phyloP scores from a whole-genome alignment of 352 stramenopile genomes.

The Globisporangium irregulare region DNA sequence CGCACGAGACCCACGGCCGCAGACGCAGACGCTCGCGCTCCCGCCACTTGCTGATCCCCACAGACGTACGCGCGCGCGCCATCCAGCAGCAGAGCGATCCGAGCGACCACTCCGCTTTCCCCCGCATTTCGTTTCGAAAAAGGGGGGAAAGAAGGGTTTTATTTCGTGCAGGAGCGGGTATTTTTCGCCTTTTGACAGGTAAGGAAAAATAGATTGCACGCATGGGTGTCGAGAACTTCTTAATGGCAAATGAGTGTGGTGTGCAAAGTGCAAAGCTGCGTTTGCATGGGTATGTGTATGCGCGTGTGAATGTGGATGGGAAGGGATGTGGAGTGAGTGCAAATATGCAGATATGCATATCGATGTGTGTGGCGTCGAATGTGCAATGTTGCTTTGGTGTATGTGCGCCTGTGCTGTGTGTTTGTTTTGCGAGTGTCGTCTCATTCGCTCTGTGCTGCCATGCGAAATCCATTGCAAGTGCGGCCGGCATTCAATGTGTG shows the following conservation, averaged over 20 bases:
- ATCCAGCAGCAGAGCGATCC: neutral
- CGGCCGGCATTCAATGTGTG: neutral
- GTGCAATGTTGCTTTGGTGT: neutral
- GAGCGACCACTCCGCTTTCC: neutral
- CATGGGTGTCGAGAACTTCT: neutral
- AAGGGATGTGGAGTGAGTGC: neutral
- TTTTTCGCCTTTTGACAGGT: slow-evolving; percentile 7
- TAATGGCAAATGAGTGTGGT: slow-evolving; percentile 3
- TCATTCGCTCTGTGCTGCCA: neutral
- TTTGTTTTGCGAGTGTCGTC: neutral
- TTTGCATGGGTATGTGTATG: neutral
- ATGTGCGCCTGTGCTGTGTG: neutral
- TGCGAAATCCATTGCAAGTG: neutral
- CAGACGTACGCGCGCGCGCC: neutral
- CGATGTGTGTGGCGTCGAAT: slow-evolving; percentile 5
- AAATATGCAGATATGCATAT: slow-evolving; percentile 13
- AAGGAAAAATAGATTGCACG: slow-evolving; percentile 10
- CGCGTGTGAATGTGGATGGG: neutral
- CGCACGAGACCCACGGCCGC: neutral
- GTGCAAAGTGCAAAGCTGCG: neutral
- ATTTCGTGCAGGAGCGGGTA: slow-evolving; percentile 6
- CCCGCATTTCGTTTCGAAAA: slow-evolving; percentile 9
- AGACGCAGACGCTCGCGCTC: neutral
- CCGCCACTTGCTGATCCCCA: neutral
- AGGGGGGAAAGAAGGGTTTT: slow-evolving; percentile 8